Evolutionary conservation across 495 filamentous ascomycete species (phyloP), one percentile per base, ranked within the genome.

Genomic region (Penicillium salamii): DNA sequence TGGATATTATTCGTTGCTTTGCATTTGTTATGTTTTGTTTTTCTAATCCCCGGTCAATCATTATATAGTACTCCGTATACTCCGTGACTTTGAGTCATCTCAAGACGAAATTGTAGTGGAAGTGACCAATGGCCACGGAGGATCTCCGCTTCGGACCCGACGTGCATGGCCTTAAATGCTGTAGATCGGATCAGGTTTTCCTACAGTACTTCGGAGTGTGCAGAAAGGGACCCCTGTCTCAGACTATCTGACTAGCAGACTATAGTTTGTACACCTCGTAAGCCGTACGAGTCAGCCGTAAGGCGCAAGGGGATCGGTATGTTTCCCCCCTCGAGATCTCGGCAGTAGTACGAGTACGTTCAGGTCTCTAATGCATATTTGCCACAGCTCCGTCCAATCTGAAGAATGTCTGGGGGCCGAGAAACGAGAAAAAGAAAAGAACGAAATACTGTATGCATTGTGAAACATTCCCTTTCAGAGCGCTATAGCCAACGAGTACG

Each of bases 241-340:
- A 40, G 41, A 46, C 49, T 52, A 41, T 43, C 14, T 12, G 24
- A 49, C 38, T 42, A 29, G n/a, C 20, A n/a, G 20, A 6, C 21
- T 42, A 26, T 24, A 15, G 26, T 34, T 33, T 42, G 48, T 39
- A 7, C 20, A 9, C 23, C 26, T n/a, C n/a, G n/a, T n/a, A n/a
- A n/a, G n/a, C n/a, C n/a, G n/a, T n/a, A n/a, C n/a, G n/a, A n/a
- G n/a, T n/a, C n/a, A 44, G 26, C 49, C 32, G 32, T 37, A 34
- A 21, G 33, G 49, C 47, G 47, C 47, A 52, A 44, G 49, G 29
- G 49, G 49, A 52, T 45, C 49, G 41, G 49, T 32, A 41, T 52
- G 40, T n/a, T 29, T 8, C 3, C 12, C 29, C 47, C 37, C 47
- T 29, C 23, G 23, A 26, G 23, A 26, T 35, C 28, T 28, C 24